Conservation (phyloP, 805 yeast species). For the Kodamaea restingae region DNA sequence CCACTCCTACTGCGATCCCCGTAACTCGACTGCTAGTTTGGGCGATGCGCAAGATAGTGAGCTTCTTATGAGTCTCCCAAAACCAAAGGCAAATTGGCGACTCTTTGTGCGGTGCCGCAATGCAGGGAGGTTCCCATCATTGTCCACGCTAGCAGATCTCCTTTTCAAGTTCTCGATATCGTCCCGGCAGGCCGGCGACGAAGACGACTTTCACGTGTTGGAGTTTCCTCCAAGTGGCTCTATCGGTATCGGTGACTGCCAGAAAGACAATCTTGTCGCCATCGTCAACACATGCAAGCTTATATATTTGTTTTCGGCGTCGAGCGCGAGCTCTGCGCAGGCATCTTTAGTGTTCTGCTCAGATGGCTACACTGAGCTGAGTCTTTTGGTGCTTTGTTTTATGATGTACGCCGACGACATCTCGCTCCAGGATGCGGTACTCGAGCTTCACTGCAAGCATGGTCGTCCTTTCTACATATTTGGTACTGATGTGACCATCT, state of each 20-base stretch:
- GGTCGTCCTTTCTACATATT: slow-evolving; percentile 84
- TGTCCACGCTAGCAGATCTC: slow-evolving; percentile 32
- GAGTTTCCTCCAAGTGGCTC: slow-evolving; percentile 85
- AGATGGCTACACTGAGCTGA: slow-evolving; percentile 91
- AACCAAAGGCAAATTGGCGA: slow-evolving; percentile 54
- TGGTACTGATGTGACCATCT: slow-evolving; percentile 64
- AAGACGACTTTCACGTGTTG: slow-evolving; percentile 28
- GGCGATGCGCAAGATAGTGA: neutral
- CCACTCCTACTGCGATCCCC: slow-evolving; percentile 45
- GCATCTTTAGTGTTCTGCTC: slow-evolving; percentile 67
- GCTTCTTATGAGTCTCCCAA: slow-evolving; percentile 19
- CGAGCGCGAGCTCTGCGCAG: slow-evolving; percentile 29
- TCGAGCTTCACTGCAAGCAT: slow-evolving; percentile 56
- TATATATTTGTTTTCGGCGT: slow-evolving; percentile 41
- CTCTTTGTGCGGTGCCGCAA: slow-evolving; percentile 57
- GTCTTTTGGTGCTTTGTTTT: slow-evolving; percentile 68
- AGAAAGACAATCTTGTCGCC: slow-evolving; percentile 56
- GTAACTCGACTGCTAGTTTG: slow-evolving; percentile 45
- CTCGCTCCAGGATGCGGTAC: slow-evolving; percentile 58
- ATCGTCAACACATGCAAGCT: slow-evolving; percentile 69
- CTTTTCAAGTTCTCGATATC: slow-evolving; percentile 30
- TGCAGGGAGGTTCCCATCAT: slow-evolving; percentile 51
- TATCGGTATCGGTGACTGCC: slow-evolving; percentile 67
- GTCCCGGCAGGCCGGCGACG: slow-evolving; percentile 19
- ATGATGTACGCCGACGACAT: slow-evolving; percentile 64